Evolutionary conservation across 78 protist genomes (phyloP).

Genomic region (Dictyostelium capitatum): DNA sequence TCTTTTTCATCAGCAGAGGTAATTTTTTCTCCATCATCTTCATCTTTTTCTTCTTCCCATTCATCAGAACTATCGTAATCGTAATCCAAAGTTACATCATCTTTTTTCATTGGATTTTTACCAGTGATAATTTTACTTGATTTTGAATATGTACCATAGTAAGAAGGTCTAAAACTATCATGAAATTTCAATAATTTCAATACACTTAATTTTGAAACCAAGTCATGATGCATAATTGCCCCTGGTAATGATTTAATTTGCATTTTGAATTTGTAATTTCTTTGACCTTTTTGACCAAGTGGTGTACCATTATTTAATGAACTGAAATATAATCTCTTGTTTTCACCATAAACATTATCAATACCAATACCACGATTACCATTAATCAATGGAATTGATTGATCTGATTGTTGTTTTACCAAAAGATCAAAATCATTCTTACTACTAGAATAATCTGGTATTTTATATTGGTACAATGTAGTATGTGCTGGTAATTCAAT

Average conservation of each 20-base stretch:
- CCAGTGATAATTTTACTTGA: conserved; percentile 5
- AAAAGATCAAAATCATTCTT: neutral
- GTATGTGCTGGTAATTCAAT: conserved; percentile 60
- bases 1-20: conserved; percentile 34
- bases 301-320: neutral
- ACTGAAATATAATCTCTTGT: neutral
- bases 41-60: conserved; percentile 67
- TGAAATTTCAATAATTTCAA: conserved; percentile 59
- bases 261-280: conserved; percentile 15
- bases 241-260: conserved; percentile 47
- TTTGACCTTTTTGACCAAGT: conserved; percentile 1
- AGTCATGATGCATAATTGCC: conserved; percentile 28
- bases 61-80: conserved; percentile 63
- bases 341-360: neutral
- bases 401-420: neutral
- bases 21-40: conserved; percentile 18
- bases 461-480: neutral
- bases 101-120: conserved; percentile 50
- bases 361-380: no score
- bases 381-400: no score
- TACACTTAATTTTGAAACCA: neutral
- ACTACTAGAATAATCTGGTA: neutral
- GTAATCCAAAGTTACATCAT: conserved; percentile 22
- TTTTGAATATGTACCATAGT: conserved; percentile 53
- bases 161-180: conserved; percentile 47